phyloP scores from a whole-genome alignment of 805 yeast genomes.

The Cyberlindnera euphorbiiphila region DNA sequence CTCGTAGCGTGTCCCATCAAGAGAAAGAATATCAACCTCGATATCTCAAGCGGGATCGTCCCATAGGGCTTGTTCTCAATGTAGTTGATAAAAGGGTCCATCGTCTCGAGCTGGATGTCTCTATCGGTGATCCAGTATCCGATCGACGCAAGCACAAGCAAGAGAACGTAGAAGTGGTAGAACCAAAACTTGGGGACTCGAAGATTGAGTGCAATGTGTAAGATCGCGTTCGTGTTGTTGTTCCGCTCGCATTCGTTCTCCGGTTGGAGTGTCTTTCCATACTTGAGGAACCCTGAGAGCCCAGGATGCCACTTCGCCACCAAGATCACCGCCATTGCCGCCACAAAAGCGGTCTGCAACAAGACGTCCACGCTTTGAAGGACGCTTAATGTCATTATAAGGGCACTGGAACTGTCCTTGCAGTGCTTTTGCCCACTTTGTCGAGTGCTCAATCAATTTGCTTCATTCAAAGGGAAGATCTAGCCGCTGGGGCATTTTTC shows the following conservation, averaged over 20 bases:
- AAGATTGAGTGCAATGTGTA: constrained; percentile 24
- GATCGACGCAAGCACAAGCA: constrained; percentile 24
- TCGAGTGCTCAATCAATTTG: no score
- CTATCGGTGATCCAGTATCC: constrained; percentile 20
- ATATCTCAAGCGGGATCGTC: constrained; percentile 23
- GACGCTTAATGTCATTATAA: neutral
- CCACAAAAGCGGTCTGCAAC: constrained; percentile 11
- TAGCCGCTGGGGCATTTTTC: no score
- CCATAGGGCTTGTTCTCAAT: constrained; percentile 11
- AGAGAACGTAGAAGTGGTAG: constrained; percentile 54
- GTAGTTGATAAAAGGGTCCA: constrained; percentile 6
- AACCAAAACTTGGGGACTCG: constrained; percentile 65
- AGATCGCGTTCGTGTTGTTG: constrained; percentile 7
- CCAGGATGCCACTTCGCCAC: constrained; percentile 31
- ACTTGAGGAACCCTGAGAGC: constrained; percentile 36
- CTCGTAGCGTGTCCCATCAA: constrained; percentile 50
- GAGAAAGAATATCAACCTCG: constrained; percentile 23
- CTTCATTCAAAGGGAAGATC: no score
- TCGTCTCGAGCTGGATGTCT: constrained; percentile 5
- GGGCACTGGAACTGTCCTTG: no score
- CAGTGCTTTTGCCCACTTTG: no score
- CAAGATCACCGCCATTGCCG: constrained; percentile 22
- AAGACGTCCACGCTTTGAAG: constrained; percentile 30
- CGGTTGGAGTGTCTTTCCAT: constrained; percentile 40
- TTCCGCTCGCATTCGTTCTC: constrained; percentile 10